phyloP scores from a whole-genome alignment of 805 yeast species.

The Ogataea pilisensis region DNA sequence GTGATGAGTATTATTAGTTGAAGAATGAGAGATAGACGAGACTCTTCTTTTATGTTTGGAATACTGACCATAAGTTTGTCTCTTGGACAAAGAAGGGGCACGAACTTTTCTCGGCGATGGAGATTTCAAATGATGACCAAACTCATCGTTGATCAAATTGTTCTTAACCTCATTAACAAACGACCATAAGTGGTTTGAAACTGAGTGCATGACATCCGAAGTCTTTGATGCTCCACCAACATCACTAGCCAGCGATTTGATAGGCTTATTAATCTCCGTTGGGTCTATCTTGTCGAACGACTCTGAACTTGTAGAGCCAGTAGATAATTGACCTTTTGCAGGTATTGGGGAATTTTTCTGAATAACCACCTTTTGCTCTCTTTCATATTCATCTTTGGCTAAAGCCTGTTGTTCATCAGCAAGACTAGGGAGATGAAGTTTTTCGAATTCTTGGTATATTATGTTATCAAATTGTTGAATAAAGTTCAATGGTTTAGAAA shows the following conservation, averaged over 20 bases:
- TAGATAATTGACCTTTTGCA: neutral
- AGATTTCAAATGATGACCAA: neutral
- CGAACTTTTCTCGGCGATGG: slow-evolving; percentile 8
- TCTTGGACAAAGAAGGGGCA: slow-evolving; percentile 28
- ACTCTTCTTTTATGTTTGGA: slow-evolving; percentile 14
- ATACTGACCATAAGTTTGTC: slow-evolving; percentile 28
- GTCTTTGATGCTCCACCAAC: slow-evolving; percentile 7
- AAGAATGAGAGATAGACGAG: neutral
- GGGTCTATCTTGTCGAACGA: slow-evolving; percentile 13
- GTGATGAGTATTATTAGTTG: neutral
- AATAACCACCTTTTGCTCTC: neutral
- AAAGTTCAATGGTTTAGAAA: slow-evolving; percentile 52
- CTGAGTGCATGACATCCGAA: slow-evolving; percentile 33
- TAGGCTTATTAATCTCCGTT: slow-evolving; percentile 24
- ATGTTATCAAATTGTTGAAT: slow-evolving; percentile 66
- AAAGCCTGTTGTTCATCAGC: slow-evolving; percentile 11
- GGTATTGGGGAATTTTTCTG: neutral
- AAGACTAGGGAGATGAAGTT: slow-evolving; percentile 35
- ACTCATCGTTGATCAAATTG: slow-evolving; percentile 24
- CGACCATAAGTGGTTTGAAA: slow-evolving; percentile 44
- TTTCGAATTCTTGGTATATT: slow-evolving; percentile 63
- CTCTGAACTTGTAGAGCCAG: slow-evolving; percentile 12
- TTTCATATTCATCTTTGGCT: slow-evolving; percentile 2
- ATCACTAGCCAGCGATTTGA: slow-evolving; percentile 20
- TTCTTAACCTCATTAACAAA: slow-evolving; percentile 47